phyloP scores from a whole-genome alignment of 176 grass and related monocot genomes.

The Oryza brachyantha region DNA sequence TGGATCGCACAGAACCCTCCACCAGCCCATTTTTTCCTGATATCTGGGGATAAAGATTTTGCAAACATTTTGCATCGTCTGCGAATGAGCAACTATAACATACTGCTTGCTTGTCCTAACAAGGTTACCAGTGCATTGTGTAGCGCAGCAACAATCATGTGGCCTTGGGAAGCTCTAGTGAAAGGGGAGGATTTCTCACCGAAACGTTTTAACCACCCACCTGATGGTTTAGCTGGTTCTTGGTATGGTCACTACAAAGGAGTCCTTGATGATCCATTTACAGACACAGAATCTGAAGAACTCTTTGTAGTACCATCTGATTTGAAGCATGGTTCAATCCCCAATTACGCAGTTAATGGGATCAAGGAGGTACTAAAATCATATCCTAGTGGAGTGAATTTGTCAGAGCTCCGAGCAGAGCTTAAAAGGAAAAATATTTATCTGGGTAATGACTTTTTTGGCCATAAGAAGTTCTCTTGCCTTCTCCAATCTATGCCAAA shows the following conservation, averaged over 20 bases:
- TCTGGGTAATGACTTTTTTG: slow-evolving; percentile 53
- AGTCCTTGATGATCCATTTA: slow-evolving; percentile 62
- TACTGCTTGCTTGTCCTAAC: slow-evolving; percentile 67
- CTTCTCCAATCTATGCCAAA: slow-evolving; percentile 57
- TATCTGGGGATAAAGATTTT: slow-evolving; percentile 84
- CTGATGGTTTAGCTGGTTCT: slow-evolving; percentile 79
- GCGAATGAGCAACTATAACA: slow-evolving; percentile 94
- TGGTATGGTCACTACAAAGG: slow-evolving; percentile 90
- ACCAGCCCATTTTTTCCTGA: slow-evolving; percentile 86
- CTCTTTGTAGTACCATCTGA: slow-evolving; percentile 34
- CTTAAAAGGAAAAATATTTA: slow-evolving; percentile 46
- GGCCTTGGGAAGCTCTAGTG: slow-evolving; percentile 75
- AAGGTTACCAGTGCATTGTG: slow-evolving; percentile 36
- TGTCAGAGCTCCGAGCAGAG: slow-evolving; percentile 26
- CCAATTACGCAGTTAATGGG: slow-evolving; percentile 40
- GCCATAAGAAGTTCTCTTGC: slow-evolving; percentile 58
- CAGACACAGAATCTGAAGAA: slow-evolving; percentile 45
- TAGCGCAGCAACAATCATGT: slow-evolving; percentile 83
- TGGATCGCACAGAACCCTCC: slow-evolving; percentile 90
- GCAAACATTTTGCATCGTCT: slow-evolving; percentile 80
- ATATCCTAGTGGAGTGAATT: slow-evolving; percentile 50
- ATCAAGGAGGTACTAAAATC: slow-evolving; percentile 36
- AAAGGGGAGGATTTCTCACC: slow-evolving; percentile 59
- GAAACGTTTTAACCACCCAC: slow-evolving; percentile 74
- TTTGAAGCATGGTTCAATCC: slow-evolving; percentile 33